phyloP scores from a whole-genome alignment of 2,329 filamentous ascomycete species.

The Metarhizium anisopliae region DNA sequence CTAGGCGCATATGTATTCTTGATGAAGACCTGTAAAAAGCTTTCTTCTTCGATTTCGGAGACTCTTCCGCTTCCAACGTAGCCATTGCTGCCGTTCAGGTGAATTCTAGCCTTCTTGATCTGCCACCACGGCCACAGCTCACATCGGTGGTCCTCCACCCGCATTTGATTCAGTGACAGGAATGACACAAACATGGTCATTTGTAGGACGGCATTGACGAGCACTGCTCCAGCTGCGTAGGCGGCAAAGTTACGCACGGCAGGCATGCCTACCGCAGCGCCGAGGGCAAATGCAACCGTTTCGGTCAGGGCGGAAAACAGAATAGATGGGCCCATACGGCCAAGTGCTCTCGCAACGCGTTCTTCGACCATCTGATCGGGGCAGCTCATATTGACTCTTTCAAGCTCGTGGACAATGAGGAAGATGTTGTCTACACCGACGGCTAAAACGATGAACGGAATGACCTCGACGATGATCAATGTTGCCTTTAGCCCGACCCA shows the following conservation, averaged over 20 bases:
- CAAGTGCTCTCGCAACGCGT: slow-evolving; percentile 78
- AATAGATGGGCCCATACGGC: slow-evolving; percentile 94
- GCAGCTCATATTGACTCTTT: slow-evolving; percentile 85
- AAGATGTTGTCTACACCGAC: slow-evolving; percentile 99
- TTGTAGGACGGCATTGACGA: slow-evolving; percentile 94
- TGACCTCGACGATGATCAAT: slow-evolving; percentile 95
- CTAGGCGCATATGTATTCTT: slow-evolving; percentile 79
- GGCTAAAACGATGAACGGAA: slow-evolving; percentile 91
- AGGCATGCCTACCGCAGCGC: slow-evolving; percentile 93
- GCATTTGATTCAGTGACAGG: slow-evolving; percentile 79
- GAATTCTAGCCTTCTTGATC: slow-evolving; percentile 63
- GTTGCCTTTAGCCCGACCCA: slow-evolving; percentile 89
- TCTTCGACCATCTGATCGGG: slow-evolving; percentile 83
- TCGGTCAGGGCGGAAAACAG: slow-evolving; percentile 91
- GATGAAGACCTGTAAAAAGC: slow-evolving; percentile 76
- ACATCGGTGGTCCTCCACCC: slow-evolving; percentile 79
- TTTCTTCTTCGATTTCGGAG: slow-evolving; percentile 76
- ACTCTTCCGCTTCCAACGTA: slow-evolving; percentile 44
- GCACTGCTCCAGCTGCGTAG: slow-evolving; percentile 90
- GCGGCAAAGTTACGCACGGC: slow-evolving; percentile 95
- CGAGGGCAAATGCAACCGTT: slow-evolving; percentile 85
- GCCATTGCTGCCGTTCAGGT: slow-evolving; percentile 50
- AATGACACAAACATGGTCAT: slow-evolving; percentile 96
- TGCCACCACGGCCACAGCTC: slow-evolving; percentile 90
- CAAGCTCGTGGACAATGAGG: slow-evolving; percentile 95